Base-by-base conservation (phyloP, 352 stramenopile genomes). In the Phytophthora megakarya region DNA sequence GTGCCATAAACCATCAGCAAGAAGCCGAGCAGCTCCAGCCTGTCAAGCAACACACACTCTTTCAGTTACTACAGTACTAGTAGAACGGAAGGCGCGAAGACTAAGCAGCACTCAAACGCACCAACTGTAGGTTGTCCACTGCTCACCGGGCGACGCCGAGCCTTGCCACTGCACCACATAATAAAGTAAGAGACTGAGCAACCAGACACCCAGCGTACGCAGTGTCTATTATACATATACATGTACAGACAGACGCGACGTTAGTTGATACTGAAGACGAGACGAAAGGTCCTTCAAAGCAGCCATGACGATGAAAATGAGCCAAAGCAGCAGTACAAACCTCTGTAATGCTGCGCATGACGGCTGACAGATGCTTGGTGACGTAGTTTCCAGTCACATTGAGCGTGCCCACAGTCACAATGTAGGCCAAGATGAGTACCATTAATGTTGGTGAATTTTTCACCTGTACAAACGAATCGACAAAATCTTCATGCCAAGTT, bases 351-450 rank as follows among this genome's bases (percentile, higher is more conserved):
- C 80, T 90, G 39, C 86, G 84, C 75, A 95, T 90, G 67, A 93
- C 82, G 1, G 84, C 80, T 25, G 82, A 92, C 13, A 95, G 70
- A 58, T 95, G 85, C 73, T 95, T 95, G 42, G 86, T 95, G 11
- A 95, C 86, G 69, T 93, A 93, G 60, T 91, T 95, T 30, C 69
- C 86, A 5, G 83, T 89, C 25, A 92, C 85, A 43, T 95, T 95
- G 49, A 92, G 76, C 35, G 81, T 89, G n/a, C 84, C 82, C 30
- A 95, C 82, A 2, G 80, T 78, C 19, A 92, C 66, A 18, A 91
- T 78, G 66, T 90, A 92, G 33, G 57, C 69, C 38, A 90, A 5
- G 22, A 92, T 84, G 28, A 90, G 69, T 49, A 43, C 54, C 9
- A 88, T 47, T 21, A 95, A 77, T 50, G 80, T 70, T 37, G 61